Conservation (phyloP, 176 grass and related monocot genomes). For the Pharus latifolius region DNA sequence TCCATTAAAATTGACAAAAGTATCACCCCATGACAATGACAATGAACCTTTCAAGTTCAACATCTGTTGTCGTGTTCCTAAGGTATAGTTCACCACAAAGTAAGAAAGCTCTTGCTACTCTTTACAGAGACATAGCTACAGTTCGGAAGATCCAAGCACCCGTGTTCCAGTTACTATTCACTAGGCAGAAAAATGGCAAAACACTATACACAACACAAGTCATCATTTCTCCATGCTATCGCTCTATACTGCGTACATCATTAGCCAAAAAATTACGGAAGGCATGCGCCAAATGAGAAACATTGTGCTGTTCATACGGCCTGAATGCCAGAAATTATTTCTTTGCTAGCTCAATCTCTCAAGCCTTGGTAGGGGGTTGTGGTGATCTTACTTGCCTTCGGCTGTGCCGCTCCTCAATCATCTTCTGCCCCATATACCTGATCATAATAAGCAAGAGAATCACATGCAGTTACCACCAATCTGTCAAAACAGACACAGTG, state of each 20-base stretch:
- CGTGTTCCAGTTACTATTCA: neutral
- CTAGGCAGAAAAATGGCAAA: constrained; percentile 9
- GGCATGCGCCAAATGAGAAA: neutral
- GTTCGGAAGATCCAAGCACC: neutral
- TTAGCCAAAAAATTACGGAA: neutral
- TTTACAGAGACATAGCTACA: neutral
- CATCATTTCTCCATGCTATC: neutral
- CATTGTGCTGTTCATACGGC: neutral
- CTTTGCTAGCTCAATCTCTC: neutral
- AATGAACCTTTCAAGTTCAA: too few species aligned
- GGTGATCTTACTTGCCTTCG: constrained; percentile 25
- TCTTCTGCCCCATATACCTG: constrained; percentile 67
- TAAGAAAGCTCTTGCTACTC: neutral
- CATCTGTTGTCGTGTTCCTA: too few species aligned
- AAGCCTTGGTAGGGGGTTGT: neutral
- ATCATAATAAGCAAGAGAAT: neutral
- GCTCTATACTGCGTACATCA: neutral
- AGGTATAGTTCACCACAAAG: neutral
- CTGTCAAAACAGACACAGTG: neutral
- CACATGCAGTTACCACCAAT: neutral
- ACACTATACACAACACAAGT: constrained; percentile 11
- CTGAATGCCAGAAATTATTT: neutral
- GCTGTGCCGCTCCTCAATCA: constrained; percentile 45
- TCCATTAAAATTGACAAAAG: too few species aligned
- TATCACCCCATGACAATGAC: too few species aligned